A percentile compares a stretch with the other conserved stretches of the same genome.
These are phyloP conservation scores for Lactarius indigo DNA, from an alignment of 768 basidiomycete genomes.

Conservation along the genomic window DNA sequence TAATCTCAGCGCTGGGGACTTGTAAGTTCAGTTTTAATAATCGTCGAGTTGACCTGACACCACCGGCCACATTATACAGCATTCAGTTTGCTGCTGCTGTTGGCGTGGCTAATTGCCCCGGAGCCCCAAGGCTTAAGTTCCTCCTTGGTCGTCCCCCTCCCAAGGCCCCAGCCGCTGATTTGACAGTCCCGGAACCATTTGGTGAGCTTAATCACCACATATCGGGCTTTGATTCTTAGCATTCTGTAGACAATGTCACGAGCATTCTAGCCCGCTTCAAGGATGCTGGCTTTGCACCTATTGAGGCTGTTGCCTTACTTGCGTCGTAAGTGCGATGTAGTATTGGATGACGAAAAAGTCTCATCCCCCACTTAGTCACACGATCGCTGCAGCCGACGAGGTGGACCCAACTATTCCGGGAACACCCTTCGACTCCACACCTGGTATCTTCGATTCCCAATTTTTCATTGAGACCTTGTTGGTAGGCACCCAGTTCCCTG, in stretches of 20 bases:
- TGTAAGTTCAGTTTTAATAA: conserved; percentile 34
- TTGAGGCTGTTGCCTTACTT: conserved; percentile 35
- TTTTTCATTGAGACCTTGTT: conserved; percentile 33
- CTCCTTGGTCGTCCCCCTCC: conserved; percentile 34
- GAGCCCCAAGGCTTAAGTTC: conserved; percentile 34
- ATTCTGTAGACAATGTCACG: conserved; percentile 23
- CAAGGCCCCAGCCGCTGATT: conserved; percentile 21
- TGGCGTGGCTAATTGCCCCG: conserved; percentile 35
- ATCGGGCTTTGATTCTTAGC: conserved; percentile 19
- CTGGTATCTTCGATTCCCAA: conserved; percentile 30
- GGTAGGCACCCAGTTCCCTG: neutral
- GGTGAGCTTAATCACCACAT: conserved; percentile 1
- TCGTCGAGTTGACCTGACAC: neutral
- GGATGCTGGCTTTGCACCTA: conserved; percentile 34
- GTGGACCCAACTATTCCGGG: conserved; percentile 32
- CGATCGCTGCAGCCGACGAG: conserved; percentile 28
- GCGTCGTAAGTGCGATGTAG: conserved; percentile 27
- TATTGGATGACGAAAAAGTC: conserved; percentile 12
- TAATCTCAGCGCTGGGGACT: conserved; percentile 42
- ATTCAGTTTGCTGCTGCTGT: conserved; percentile 37
- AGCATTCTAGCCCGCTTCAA: conserved; percentile 32
- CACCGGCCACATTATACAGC: conserved; percentile 18
- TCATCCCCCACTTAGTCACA: conserved; percentile 11
- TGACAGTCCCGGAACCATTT: conserved; percentile 37
- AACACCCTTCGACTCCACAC: conserved; percentile 35